Evolutionary conservation across 495 filamentous ascomycete species (phyloP).

Genomic region (Hypoxylon cercidicola): DNA sequence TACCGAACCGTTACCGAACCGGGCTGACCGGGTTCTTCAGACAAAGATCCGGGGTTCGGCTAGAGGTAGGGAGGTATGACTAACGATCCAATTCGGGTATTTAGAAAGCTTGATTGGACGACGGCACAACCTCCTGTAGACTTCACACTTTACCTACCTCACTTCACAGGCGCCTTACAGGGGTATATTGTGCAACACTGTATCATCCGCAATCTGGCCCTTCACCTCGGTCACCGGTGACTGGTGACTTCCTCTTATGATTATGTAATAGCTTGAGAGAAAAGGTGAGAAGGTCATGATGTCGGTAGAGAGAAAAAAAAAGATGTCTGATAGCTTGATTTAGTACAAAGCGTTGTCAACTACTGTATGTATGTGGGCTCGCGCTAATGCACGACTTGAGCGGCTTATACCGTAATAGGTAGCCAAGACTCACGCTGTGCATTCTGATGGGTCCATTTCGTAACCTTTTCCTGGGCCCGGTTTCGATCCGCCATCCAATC

Average conservation of each 20-base stretch:
- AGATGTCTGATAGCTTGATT: constrained; percentile 1
- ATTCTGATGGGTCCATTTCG: constrained; percentile 27
- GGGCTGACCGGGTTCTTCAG: neutral
- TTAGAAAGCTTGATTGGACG: constrained; percentile 26
- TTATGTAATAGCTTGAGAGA: constrained; percentile 4
- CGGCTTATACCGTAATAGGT: constrained; percentile 46
- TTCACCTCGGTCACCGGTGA: neutral
- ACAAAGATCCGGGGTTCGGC: neutral
- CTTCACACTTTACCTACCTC: neutral
- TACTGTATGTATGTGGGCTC: neutral
- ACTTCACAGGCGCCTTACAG: neutral
- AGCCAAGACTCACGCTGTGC: constrained; percentile 47
- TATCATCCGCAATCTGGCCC: too few species aligned
- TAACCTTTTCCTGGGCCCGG: constrained; percentile 5
- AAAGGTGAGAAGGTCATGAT: constrained; percentile 9
- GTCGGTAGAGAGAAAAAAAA: constrained; percentile 11
- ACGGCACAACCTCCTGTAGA: neutral
- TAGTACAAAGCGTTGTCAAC: constrained; percentile 18
- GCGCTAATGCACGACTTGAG: constrained; percentile 20
- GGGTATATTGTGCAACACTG: neutral
- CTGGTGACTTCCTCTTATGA: neutral
- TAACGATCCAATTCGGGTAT: neutral
- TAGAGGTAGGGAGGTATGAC: neutral
- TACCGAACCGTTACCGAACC: neutral
- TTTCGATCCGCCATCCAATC: neutral